Conservation (phyloP, 495 filamentous ascomycete species). For the Xylaria longipes region DNA sequence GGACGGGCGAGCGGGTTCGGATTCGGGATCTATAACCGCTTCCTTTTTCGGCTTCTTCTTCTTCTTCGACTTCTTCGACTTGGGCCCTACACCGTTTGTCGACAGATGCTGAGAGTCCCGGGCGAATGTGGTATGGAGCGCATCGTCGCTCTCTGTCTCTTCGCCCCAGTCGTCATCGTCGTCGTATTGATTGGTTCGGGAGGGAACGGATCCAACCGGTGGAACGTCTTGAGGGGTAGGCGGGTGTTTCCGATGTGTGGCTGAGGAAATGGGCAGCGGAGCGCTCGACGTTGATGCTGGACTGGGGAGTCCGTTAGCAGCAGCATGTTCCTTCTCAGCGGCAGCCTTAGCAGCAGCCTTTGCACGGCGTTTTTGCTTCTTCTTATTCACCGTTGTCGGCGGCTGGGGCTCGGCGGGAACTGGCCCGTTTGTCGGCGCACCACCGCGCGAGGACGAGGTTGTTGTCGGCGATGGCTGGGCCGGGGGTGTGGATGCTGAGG, state of each 20-base stretch:
- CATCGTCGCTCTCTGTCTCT: constrained; percentile 53
- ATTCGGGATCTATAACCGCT: constrained; percentile 29
- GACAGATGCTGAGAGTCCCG: constrained; percentile 31
- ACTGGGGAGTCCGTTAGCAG: constrained; percentile 50
- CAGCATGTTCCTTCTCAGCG: constrained; percentile 47
- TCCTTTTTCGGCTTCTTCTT: constrained; percentile 63
- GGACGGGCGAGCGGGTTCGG: constrained; percentile 31
- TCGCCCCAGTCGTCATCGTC: constrained; percentile 55
- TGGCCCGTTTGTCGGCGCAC: constrained; percentile 37
- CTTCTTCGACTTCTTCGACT: constrained; percentile 68
- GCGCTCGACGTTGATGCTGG: constrained; percentile 43
- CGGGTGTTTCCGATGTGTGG: constrained; percentile 38
- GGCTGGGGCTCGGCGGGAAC: constrained; percentile 33
- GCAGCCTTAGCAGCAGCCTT: constrained; percentile 79
- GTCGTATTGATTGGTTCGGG: constrained; percentile 41
- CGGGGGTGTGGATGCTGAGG: constrained; percentile 56
- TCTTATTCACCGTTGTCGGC: constrained; percentile 73
- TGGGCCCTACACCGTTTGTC: constrained; percentile 36
- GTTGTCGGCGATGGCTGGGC: constrained; percentile 56
- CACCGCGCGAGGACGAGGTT: constrained; percentile 41
- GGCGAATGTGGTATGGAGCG: constrained; percentile 38
- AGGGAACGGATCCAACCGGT: constrained; percentile 18
- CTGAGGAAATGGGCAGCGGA: constrained; percentile 31
- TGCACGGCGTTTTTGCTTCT: constrained; percentile 86
- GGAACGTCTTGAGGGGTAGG: constrained; percentile 37